phyloP scores from a whole-genome alignment of 2,329 filamentous ascomycete species.

The Ophiosphaerella korrae region DNA sequence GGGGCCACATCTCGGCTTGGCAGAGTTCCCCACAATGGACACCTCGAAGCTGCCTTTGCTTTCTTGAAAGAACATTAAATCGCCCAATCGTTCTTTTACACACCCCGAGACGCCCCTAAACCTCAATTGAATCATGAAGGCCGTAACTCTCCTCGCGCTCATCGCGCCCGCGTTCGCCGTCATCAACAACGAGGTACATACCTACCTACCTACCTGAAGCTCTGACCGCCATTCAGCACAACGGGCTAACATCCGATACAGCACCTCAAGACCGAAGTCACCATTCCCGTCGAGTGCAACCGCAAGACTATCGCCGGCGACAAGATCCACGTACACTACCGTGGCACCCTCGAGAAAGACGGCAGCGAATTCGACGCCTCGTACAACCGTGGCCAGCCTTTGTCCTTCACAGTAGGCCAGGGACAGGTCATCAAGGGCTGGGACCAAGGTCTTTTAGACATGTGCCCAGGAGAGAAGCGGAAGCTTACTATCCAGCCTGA shows the following conservation, averaged over 20 bases:
- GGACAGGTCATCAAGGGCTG: constrained; percentile 96
- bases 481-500: constrained; percentile 89
- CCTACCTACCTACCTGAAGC: neutral
- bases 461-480: constrained; percentile 96
- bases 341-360: constrained; percentile 73
- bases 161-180: constrained; percentile 53
- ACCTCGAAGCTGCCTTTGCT: constrained; percentile 1
- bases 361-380: constrained; percentile 61
- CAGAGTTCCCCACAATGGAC: constrained; percentile 22
- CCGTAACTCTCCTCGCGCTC: constrained; percentile 53
- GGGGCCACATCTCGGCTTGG: constrained; percentile 22
- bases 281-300: constrained; percentile 74
- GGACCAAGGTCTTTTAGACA: constrained; percentile 89
- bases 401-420: constrained; percentile 78
- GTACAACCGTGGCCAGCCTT: constrained; percentile 79
- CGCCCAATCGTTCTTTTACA: constrained; percentile 2
- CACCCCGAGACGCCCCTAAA: constrained; percentile 1
- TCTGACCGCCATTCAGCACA: neutral
- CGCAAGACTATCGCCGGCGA: constrained; percentile 75
- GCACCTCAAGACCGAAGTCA: constrained; percentile 76
- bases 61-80: neutral
- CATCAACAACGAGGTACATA: constrained; percentile 39
- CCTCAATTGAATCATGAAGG: constrained; percentile 47
- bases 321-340: constrained; percentile 80
- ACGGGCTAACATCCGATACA: constrained; percentile 46